Conservation (phyloP, 1,284 basidiomycete genomes). For the Exobasidium rhododendri region DNA sequence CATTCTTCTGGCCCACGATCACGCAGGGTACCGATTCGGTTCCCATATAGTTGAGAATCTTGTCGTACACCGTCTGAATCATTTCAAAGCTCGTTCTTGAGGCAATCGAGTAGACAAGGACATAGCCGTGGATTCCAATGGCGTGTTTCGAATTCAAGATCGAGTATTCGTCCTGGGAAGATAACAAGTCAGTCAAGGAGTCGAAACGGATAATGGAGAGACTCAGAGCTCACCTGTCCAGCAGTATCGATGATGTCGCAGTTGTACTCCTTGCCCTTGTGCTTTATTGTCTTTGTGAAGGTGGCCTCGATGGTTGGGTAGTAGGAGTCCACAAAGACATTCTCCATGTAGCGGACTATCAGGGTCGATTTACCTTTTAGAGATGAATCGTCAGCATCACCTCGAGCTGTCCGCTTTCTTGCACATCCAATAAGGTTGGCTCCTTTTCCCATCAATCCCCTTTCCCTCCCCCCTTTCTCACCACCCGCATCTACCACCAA, state of each 20-base stretch:
- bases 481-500: conserved; percentile 17
- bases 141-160: conserved; percentile 77
- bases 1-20: conserved; percentile 90
- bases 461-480: not conserved
- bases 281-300: conserved; percentile 76
- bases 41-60: conserved; percentile 92
- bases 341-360: conserved; percentile 53
- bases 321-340: conserved; percentile 69
- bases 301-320: conserved; percentile 93
- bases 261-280: conserved; percentile 80
- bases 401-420: not conserved
- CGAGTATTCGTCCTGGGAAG: conserved; percentile 74
- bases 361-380: conserved; percentile 73
- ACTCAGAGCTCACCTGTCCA: conserved; percentile 62
- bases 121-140: conserved; percentile 77
- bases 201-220: too few relatives aligned
- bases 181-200: not conserved
- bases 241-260: conserved; percentile 99
- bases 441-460: not conserved
- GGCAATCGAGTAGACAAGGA: conserved; percentile 91
- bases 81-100: conserved; percentile 91
- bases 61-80: conserved; percentile 92
- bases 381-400: not conserved
- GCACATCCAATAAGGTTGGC: not conserved
- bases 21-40: conserved; percentile 87